Evolutionary conservation across 768 basidiomycete species (phyloP), one percentile per base, ranked within the genome.

Genomic region (Boletellus ananiceps): DNA sequence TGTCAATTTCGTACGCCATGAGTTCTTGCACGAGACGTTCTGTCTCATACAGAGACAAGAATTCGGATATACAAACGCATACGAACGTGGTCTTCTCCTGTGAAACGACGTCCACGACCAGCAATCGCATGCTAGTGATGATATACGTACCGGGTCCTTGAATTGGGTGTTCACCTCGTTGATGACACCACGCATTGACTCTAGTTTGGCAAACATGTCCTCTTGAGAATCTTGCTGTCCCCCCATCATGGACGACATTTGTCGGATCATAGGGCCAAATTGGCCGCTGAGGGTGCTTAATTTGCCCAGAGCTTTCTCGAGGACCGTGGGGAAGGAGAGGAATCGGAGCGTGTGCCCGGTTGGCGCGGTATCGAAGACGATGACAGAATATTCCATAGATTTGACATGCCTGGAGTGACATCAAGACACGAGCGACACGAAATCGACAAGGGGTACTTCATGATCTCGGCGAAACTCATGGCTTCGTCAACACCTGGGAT

Each of bases 321-420:
- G 78, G 5, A 99, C 96, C 16, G 86, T 88, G 0, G 96, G 96
- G 80, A 99, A 99, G n/a, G 93, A 96, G 36, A 99, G 75, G 76
- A 99, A 99, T 37, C 96, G 92, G 6, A 98, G 80, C 0, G 96
- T 99, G 71, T 99, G 96, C 1, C 96, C 96, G 3, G 96, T 99
- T 2, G 96, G 96, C 32, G 96, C 96, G 1, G 96, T 99, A 65
- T 99, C 96, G 65, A 99, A 99, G 32, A 99, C 94, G 65, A 99
- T 98, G 51, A 96, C 94, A n/a, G 93, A 95, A 76, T 94, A 99
- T 71, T 97, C 85, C 94, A 99, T 98, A 16, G 95, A 97, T 71
- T 99, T 97, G 70, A 99, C 96, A 68, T 99, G 95, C 68, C 94
- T 97, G 60, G 8, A 32, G 35, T 1, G 15, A 9, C 2, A 15